Conservation (phyloP, 192 early-diverging fungal species). For the Funneliformis geosporum region DNA sequence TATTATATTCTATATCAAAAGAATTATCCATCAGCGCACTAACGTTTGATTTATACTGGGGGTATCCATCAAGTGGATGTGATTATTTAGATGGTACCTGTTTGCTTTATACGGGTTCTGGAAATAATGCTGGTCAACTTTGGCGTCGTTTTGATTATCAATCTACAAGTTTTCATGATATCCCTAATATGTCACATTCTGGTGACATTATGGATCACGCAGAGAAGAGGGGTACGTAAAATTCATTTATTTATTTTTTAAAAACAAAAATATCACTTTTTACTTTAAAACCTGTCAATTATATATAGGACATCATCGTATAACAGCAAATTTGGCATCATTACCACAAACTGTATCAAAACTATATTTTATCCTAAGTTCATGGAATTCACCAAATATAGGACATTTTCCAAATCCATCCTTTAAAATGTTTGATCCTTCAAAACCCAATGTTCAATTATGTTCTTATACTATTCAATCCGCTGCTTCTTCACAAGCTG, state of each 20-base stretch:
- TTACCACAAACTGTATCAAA: conserved; percentile 30
- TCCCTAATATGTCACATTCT: conserved; percentile 29
- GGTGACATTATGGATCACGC: conserved; percentile 32
- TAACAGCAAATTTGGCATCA: conserved; percentile 11
- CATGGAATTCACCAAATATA: conserved; percentile 32
- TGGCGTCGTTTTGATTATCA: conserved; percentile 28
- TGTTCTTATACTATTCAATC: conserved; percentile 27
- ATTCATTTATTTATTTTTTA: neutral
- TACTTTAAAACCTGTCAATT: neutral
- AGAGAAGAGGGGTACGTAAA: conserved; percentile 22
- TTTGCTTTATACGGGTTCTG: conserved; percentile 17
- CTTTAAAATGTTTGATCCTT: conserved; percentile 29
- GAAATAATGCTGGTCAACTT: neutral
- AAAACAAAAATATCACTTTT: neutral
- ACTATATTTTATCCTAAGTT: conserved; percentile 32
- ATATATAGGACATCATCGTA: conserved; percentile 30
- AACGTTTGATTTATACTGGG: conserved; percentile 30
- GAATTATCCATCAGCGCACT: conserved; percentile 8
- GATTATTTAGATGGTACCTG: conserved; percentile 37
- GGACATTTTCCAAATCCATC: conserved; percentile 26
- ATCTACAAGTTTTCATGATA: neutral
- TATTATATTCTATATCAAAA: conserved; percentile 27
- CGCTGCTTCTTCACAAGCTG: conserved; percentile 28
- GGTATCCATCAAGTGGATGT: neutral
- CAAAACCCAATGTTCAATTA: conserved; percentile 15